Base-by-base conservation (phyloP, 2,329 filamentous ascomycete species). In the Chrysosporium queenslandicum region DNA sequence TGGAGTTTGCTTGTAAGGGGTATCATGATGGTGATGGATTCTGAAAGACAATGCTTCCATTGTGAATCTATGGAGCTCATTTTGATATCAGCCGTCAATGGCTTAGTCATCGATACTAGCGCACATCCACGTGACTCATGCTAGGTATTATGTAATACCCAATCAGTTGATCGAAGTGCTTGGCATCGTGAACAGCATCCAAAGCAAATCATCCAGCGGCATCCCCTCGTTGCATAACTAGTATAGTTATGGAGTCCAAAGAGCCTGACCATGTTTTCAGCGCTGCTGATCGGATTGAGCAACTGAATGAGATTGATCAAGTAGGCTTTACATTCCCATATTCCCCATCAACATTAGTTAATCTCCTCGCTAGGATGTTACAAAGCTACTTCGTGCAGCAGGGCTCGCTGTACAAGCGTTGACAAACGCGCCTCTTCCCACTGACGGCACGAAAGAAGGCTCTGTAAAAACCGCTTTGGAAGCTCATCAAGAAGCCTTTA, bases 261-360 rank as follows among this genome's bases (percentile, higher is more conserved):
- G 46, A 61, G 45, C 54, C 62, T 6, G 59, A 66, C 49, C 58
- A 64, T 39, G 62, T 60, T n/a, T 85, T 90, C 59, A 85, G 81
- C 8, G 78, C 85, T 30, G 78, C 84, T 37, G 85, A 94, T 65
- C 86, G 86, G 58, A 88, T 94, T 58, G 76, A 83, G 53, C 87
- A 94, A 62, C 79, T 94, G 52, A 85, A 83, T 59, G 80, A 83
- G 39, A 86, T 94, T 60, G 88, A 94, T 70, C 79, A 79, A 63
- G 81, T 83, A 64, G 36, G 54, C 14, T 18, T 25, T 34, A 30
- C 11, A 30, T 2, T 11, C 9, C 39, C 37, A 32, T 41, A 2
- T 25, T 27, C 21, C 16, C 4, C 37, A 8, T 6, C 23, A 14
- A 39, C 43, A 3, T 9, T 46, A 14, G 11, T 37, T 49, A 42